Base-by-base conservation (phyloP, 768 basidiomycete species). In the Rhodotorula toruloides region DNA sequence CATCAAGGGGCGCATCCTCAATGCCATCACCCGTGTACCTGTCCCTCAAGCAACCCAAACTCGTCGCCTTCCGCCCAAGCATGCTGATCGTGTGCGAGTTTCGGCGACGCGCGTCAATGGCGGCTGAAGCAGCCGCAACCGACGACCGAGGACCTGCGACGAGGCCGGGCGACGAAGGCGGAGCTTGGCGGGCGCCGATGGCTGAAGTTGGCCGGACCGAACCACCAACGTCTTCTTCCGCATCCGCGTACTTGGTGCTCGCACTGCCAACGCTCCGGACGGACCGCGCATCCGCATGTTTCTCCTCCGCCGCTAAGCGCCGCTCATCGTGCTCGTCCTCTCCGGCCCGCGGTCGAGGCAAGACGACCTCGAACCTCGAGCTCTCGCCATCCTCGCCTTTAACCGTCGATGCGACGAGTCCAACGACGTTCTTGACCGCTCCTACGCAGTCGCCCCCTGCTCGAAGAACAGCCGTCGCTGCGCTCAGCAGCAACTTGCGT, bases 391-490 rank as follows among this genome's bases (percentile, higher is more conserved):
- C 56, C 46, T n/a, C n/a, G n/a, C n/a, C n/a, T n/a, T n/a, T n/a
- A n/a, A n/a, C n/a, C n/a, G n/a, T n/a, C n/a, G 65, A 7, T 67
- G 65, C 31, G 59, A 59, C 14, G 21, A 36, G 25, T 19, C 70
- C 65, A 61, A 93, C 78, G 75, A 90, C 92, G 66, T 87, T 82
- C 78, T 88, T 90, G 71, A 93, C 89, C 32, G 89, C 85, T 13
- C 86, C 83, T 47, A 91, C 87, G 77, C 91, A 94, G 68, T 96
- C 92, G 17, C 87, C 86, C 36, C 90, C 91, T 34, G 89, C 86
- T 75, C 90, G 88, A 64, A 93, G 80, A 10, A 92, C 89, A 53
- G 83, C 84, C 9, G 94, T 96, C 14, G 93, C 91, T n/a, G 86
- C 87, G 61, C 86, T 84, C 68, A 97, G 81, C 58, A 96, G 78